Percentiles rank a stretch among this genome's conserved stretches.
phyloP scores from a whole-genome alignment of 805 yeast species.

The Starmerella potacharoeniae region DNA sequence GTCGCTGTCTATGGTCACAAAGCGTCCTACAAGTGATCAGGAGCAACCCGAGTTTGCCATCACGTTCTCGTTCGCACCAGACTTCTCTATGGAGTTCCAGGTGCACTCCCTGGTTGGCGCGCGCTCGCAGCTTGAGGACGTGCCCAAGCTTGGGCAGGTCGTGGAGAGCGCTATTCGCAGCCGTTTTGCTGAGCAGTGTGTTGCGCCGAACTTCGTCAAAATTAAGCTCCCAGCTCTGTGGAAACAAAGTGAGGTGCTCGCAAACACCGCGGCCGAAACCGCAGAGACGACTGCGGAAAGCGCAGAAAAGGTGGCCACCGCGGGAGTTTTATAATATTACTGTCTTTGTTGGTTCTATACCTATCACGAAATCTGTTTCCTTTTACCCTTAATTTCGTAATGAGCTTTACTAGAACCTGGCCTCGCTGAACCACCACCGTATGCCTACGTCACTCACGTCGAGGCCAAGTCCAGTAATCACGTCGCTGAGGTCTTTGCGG shows the following conservation, averaged over 20 bases:
- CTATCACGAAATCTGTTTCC: too few relatives aligned
- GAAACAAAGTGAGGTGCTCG: conserved; percentile 5
- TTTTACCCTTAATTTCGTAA: too few relatives aligned
- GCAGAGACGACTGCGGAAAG: conserved; percentile 10
- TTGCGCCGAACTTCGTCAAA: conserved; percentile 85
- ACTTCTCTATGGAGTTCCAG: conserved; percentile 77
- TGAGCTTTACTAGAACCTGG: neutral
- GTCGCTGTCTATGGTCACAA: conserved; percentile 45
- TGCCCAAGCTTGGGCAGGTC: conserved; percentile 79
- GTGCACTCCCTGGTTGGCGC: conserved; percentile 88
- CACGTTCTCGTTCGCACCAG: conserved; percentile 84
- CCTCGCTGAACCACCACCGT: conserved; percentile 24
- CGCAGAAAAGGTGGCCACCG: conserved; percentile 7
- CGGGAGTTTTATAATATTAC: neutral
- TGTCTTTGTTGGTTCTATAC: neutral
- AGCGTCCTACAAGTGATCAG: neutral
- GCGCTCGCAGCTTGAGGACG: conserved; percentile 78
- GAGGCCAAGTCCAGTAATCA: conserved; percentile 18
- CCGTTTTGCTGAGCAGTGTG: conserved; percentile 88
- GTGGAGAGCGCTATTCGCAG: conserved; percentile 71
- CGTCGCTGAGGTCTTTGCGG: conserved; percentile 17
- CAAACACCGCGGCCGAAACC: neutral
- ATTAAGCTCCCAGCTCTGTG: conserved; percentile 50
- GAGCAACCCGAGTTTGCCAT: conserved; percentile 44
- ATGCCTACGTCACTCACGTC: conserved; percentile 26